Base-by-base conservation (phyloP, 2,329 filamentous ascomycete species). In the Aspergillus pseudonomiae region DNA sequence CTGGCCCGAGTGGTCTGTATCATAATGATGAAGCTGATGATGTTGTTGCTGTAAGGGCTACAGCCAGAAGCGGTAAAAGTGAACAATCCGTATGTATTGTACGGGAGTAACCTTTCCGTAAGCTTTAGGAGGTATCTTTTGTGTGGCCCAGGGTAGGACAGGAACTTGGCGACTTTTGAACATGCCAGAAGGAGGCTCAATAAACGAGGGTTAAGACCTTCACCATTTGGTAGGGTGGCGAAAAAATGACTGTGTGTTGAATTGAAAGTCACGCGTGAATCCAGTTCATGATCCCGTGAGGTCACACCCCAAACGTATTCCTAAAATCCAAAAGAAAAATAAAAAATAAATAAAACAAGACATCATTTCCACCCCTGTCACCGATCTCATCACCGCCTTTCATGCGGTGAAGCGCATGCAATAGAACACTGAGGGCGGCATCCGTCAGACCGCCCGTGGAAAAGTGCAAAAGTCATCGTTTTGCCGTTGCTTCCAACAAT, bases 381-480 rank as follows among this genome's bases (percentile, higher is more conserved):
- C 70, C 70, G 70, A 72, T 67, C 63, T 68, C 68, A 77, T 76
- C 74, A 77, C 75, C 75, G 75, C 75, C 75, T 76, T 75, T 70
- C 67, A 70, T 77, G 75, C 75, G 75, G 75, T 77, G 75, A 77
- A 75, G 73, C 66, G 58, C 67, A 69, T 74, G 69, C 60, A 67
- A 69, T 64, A 50, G 65, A 63, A 61, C 41, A 48, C 30, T 32
- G 56, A 59, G 61, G 57, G 61, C 63, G 65, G 68, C 62, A 63
- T 48, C 57, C 56, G 60, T 65, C 73, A 76, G 74, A 78, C 77
- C 77, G 76, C 77, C 75, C 72, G 65, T 68, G 64, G 57, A 63
- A 70, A 67, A 67, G 62, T 68, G 64, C 60, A 62, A 70, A 67
- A 67, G 62, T 65, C 56, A 34, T 61, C 52, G 73, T 78, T 77